These are phyloP conservation scores for Dorcoceras hygrometricum DNA, from an alignment of 257 asterid genomes.

Conservation along the genomic window DNA sequence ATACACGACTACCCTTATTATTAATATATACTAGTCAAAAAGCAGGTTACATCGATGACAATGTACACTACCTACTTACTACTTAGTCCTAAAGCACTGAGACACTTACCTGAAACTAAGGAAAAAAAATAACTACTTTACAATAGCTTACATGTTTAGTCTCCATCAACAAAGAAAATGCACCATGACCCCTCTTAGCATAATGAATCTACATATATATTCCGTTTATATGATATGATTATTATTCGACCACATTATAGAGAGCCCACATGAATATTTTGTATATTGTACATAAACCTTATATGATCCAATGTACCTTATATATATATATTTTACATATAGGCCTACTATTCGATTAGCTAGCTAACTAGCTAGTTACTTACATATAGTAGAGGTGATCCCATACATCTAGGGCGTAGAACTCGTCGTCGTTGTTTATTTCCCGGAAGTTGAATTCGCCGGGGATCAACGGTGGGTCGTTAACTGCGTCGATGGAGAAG, in stretches of 20 bases:
- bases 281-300: too few species aligned
- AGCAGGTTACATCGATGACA: not conserved
- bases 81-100: not conserved
- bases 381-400: not conserved
- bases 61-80: not conserved
- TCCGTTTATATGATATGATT: not conserved
- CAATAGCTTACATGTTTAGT: not conserved
- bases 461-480: not conserved
- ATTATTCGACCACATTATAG: not conserved
- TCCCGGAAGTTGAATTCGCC: not conserved
- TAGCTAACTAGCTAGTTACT: too few species aligned
- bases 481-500: not conserved
- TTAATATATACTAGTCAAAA: not conserved
- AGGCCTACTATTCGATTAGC: too few species aligned
- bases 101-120: not conserved
- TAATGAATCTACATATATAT: not conserved
- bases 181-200: not conserved
- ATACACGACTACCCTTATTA: not conserved
- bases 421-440: conserved; percentile 16
- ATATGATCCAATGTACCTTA: not conserved
- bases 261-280: too few species aligned
- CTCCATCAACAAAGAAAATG: not conserved
- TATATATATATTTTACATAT: too few species aligned
- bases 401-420: not conserved
- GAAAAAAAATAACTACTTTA: not conserved